phyloP scores from a whole-genome alignment of 129 eudicot species.

The Pseudognaphalium luteoalbum region DNA sequence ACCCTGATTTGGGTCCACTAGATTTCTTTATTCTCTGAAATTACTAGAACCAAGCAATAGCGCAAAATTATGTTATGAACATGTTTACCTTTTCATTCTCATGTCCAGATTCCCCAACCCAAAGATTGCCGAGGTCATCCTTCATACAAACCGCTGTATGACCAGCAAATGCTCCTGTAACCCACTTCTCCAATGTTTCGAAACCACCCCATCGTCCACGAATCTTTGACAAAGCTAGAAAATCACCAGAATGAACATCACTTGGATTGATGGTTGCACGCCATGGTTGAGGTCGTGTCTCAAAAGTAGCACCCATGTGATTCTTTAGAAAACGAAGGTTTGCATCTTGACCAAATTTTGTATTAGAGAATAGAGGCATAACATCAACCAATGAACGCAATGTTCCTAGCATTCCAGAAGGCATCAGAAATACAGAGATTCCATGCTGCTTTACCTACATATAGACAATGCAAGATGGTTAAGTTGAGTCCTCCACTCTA shows the following conservation, averaged over 20 bases:
- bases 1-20: constrained; percentile 2
- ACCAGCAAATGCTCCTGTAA: constrained; percentile 99
- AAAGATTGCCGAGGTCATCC: constrained; percentile 87
- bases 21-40: background rate
- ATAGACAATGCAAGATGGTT: constrained; percentile 20
- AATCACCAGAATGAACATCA: constrained; percentile 98
- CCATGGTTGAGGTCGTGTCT: constrained; percentile 90
- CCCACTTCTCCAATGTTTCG: constrained; percentile 99
- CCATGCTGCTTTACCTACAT: constrained; percentile 96
- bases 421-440: constrained; percentile 93
- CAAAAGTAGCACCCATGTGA: constrained; percentile 98
- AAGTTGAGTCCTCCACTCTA: background rate
- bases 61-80: background rate
- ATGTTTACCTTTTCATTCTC: constrained; percentile 89
- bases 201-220: constrained; percentile 99
- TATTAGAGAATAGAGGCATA: constrained; percentile 84
- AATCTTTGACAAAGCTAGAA: constrained; percentile 90
- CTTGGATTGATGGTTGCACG: constrained; percentile 70
- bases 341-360: constrained; percentile 88
- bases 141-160: constrained; percentile 97
- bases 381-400: constrained; percentile 90
- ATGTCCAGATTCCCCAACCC: constrained; percentile 99
- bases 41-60: background rate
- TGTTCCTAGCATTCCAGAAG: constrained; percentile 99
- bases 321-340: constrained; percentile 78